These are phyloP conservation scores for Manihot esculenta DNA, from an alignment of 441 rosid genomes.

Conservation along the genomic window DNA sequence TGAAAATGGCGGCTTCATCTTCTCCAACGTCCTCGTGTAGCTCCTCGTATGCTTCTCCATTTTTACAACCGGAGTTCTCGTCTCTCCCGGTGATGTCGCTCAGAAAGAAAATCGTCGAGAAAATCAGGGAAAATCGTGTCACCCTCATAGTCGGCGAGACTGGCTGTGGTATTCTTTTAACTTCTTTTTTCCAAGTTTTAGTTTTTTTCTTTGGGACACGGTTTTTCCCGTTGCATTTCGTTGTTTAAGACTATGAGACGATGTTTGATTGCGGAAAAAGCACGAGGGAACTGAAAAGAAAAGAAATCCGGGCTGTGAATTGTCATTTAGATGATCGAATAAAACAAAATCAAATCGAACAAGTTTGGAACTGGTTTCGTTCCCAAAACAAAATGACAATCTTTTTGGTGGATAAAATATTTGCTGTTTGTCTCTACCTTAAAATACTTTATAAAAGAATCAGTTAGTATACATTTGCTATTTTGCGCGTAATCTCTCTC, in stretches of 20 bases:
- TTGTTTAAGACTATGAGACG: neutral
- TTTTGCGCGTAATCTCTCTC: too few species aligned
- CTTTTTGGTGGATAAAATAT: neutral
- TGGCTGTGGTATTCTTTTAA: constrained; percentile 69
- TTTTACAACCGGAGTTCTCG: constrained; percentile 48
- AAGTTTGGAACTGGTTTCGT: neutral
- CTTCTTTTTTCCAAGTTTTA: neutral
- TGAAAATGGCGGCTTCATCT: constrained; percentile 43
- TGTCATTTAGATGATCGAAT: neutral
- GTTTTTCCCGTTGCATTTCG: neutral
- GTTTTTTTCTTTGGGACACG: neutral
- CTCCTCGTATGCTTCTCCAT: constrained; percentile 44
- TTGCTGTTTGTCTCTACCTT: neutral
- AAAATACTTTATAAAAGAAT: neutral
- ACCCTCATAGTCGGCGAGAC: constrained; percentile 94
- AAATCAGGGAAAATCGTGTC: constrained; percentile 84
- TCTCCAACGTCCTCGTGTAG: constrained; percentile 48
- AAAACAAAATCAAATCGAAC: neutral
- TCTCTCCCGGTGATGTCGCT: constrained; percentile 77
- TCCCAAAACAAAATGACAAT: neutral
- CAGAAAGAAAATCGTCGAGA: constrained; percentile 67
- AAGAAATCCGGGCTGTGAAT: neutral
- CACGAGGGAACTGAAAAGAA: neutral
- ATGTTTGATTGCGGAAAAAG: neutral
- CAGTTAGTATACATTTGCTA: neutral